These are phyloP conservation scores for Alternaria sp. DNA, from an alignment of 2,329 filamentous ascomycete species.

Conservation along the genomic window DNA sequence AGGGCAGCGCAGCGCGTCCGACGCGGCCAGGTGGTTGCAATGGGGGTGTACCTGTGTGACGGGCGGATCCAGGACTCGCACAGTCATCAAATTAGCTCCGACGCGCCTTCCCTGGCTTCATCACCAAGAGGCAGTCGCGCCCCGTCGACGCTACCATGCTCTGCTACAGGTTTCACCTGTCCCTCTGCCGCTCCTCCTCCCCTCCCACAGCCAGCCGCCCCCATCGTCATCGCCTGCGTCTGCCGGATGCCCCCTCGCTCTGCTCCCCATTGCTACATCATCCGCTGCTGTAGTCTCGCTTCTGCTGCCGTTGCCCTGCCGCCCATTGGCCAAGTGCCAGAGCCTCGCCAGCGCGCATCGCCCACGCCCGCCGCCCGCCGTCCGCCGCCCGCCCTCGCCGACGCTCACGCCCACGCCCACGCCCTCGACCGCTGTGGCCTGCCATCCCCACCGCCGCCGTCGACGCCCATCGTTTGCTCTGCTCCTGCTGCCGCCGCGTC, in stretches of 20 bases:
- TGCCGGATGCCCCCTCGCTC: slow-evolving; percentile 6
- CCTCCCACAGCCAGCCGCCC: slow-evolving; percentile 3
- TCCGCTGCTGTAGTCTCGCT: slow-evolving; percentile 1
- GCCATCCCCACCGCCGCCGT: slow-evolving; percentile 40
- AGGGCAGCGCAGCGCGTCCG: slow-evolving; percentile 3
- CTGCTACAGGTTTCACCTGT: slow-evolving; percentile 7
- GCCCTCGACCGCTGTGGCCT: slow-evolving; percentile 35
- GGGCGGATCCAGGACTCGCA: slow-evolving; percentile 23
- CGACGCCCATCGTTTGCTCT: slow-evolving; percentile 34
- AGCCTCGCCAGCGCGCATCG: slow-evolving; percentile 28
- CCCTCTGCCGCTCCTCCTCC: slow-evolving; percentile 4
- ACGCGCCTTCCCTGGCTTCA: slow-evolving; percentile 23
- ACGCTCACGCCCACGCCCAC: slow-evolving; percentile 31
- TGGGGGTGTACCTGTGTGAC: slow-evolving; percentile 33
- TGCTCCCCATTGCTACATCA: neutral
- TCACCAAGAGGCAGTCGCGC: slow-evolving; percentile 17
- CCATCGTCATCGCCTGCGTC: slow-evolving; percentile 11
- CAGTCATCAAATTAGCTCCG: slow-evolving; percentile 34
- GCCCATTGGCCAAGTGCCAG: slow-evolving; percentile 25
- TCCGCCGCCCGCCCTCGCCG: slow-evolving; percentile 21
- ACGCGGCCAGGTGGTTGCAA: neutral
- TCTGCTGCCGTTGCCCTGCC: slow-evolving; percentile 18
- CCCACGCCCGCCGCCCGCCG: slow-evolving; percentile 22
- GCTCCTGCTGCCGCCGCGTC: slow-evolving; percentile 27
- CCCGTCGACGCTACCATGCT: slow-evolving; percentile 11